A percentile compares a stretch with the other conserved stretches of the same genome.
phyloP scores from a whole-genome alignment of 169 alveolate genomes.

The Cryptosporidium muris region DNA sequence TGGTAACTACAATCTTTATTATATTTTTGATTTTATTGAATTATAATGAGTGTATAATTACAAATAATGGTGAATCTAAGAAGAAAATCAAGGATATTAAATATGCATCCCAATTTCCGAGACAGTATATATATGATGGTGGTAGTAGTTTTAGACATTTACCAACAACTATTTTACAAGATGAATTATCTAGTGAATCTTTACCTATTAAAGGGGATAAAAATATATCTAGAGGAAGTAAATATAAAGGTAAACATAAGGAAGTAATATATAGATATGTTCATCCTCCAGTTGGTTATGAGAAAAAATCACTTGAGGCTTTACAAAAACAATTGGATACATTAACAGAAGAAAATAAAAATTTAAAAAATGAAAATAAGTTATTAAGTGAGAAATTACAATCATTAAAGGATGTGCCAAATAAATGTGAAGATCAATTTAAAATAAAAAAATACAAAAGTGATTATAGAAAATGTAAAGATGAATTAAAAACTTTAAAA shows the following conservation, averaged over 20 bases:
- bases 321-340: constrained; percentile 1
- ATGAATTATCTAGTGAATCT: background rate
- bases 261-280: constrained; percentile 24
- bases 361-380: constrained; percentile 2
- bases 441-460: background rate
- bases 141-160: constrained; percentile 30
- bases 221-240: background rate
- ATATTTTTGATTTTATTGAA: too few relatives aligned
- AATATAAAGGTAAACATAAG: background rate
- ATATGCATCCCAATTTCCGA: too few relatives aligned
- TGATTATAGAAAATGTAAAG: background rate
- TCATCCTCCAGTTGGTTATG: constrained; percentile 61
- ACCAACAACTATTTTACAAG: constrained; percentile 48
- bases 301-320: background rate
- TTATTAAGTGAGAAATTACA: background rate
- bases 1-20: too few relatives aligned
- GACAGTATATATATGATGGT: too few relatives aligned
- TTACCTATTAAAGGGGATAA: background rate
- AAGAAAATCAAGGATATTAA: too few relatives aligned
- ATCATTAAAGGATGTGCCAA: background rate
- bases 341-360: constrained; percentile 3
- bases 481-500: background rate
- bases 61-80: too few relatives aligned
- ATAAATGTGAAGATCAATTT: background rate
- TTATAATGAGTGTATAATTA: too few relatives aligned